phyloP scores from a whole-genome alignment of 2,329 filamentous ascomycete genomes.

The Exophiala oligosperma region DNA sequence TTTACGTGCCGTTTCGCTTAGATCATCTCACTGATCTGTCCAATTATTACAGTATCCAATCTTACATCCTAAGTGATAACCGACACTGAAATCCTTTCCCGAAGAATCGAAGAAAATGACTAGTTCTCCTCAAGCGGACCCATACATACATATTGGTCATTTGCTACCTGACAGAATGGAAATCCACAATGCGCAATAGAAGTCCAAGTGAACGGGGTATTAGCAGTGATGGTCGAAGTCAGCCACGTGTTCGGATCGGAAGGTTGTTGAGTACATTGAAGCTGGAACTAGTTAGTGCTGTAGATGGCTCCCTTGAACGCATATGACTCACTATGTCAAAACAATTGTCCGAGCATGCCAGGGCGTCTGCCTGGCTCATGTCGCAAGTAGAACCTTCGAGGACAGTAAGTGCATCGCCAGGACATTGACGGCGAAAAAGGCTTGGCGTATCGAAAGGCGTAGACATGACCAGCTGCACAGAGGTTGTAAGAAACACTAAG shows the following conservation, averaged over 20 bases:
- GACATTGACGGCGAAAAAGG: not conserved
- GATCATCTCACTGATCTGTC: not conserved
- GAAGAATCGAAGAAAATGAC: not conserved
- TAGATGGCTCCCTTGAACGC: not conserved
- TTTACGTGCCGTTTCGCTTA: not conserved
- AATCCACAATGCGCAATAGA: not conserved
- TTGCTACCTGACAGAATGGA: not conserved
- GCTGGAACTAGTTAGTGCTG: not conserved
- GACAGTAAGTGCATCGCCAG: not conserved
- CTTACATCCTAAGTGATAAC: not conserved
- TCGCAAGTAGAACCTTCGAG: not conserved
- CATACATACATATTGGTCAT: conserved; percentile 1
- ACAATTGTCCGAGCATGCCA: conserved; percentile 1
- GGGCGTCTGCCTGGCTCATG: not conserved
- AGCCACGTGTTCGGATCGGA: conserved; percentile 1
- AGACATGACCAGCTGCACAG: not conserved
- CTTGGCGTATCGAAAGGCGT: not conserved
- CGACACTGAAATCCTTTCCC: not conserved
- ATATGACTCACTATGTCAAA: not conserved
- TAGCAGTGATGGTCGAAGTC: not conserved
- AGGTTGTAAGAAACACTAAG: not conserved
- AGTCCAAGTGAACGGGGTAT: not conserved
- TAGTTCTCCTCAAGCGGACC: not conserved
- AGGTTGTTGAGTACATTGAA: conserved; percentile 2
- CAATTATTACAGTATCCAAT: not conserved